Evolutionary conservation across 139 green algal genomes (phyloP).

Genomic region (Chlorella sp.): DNA sequence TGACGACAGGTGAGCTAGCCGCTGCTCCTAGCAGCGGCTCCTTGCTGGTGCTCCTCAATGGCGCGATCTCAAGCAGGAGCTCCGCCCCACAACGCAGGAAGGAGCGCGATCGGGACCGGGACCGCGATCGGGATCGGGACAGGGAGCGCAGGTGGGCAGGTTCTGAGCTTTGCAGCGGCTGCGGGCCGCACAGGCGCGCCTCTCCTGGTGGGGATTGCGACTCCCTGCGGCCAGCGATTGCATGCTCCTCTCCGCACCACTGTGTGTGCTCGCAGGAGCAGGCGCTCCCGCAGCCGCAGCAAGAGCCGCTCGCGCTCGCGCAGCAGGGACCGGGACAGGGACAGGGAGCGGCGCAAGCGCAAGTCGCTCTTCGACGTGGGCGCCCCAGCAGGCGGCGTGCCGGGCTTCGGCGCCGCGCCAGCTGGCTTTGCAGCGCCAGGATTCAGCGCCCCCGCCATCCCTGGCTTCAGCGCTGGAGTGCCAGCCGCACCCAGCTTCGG

Average conservation of each 20-base stretch:
- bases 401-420: constrained; percentile 4
- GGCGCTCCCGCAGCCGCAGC: not conserved
- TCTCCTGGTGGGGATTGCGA: not conserved
- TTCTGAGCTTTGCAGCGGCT: not conserved
- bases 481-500: too few species aligned
- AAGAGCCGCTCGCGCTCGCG: not conserved
- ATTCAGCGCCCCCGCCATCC: not conserved
- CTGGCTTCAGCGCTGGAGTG: too few species aligned
- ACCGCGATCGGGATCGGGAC: not conserved
- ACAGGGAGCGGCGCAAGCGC: not conserved
- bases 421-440: not conserved
- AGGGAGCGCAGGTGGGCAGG: not conserved
- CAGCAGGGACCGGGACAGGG: not conserved
- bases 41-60: too few species aligned
- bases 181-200: not conserved
- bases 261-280: not conserved
- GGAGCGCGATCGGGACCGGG: too few species aligned
- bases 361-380: not conserved
- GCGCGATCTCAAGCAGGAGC: not conserved
- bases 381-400: not conserved
- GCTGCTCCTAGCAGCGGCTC: too few species aligned
- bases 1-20: too few species aligned
- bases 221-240: too few species aligned
- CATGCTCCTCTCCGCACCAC: not conserved
- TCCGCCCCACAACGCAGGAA: not conserved